These are phyloP conservation scores for Pinus taeda DNA, from an alignment of 75 land plant species.

Conservation along the genomic window DNA sequence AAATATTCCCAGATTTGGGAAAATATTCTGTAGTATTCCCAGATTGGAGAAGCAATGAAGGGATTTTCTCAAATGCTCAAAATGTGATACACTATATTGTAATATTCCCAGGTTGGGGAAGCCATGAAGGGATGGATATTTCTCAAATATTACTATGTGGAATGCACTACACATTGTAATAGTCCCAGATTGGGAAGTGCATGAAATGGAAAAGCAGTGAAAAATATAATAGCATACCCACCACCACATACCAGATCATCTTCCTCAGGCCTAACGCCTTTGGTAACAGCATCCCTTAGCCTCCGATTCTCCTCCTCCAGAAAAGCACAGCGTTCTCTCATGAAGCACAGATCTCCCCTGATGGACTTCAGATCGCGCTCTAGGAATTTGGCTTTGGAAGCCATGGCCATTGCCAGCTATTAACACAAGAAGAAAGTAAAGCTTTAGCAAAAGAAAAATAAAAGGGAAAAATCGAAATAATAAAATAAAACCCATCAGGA, in stretches of 20 bases:
- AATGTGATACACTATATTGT: too few relatives aligned
- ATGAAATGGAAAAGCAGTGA: background rate
- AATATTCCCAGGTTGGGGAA: too few relatives aligned
- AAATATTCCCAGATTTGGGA: background rate
- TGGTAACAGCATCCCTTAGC: slow-evolving; percentile 57
- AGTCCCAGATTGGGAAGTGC: background rate
- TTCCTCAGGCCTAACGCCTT: slow-evolving; percentile 66
- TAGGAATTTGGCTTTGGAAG: slow-evolving; percentile 73
- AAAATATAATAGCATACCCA: background rate
- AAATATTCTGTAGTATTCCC: too few relatives aligned
- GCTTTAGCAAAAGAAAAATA: too few relatives aligned
- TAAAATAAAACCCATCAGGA: background rate
- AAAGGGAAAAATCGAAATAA: background rate
- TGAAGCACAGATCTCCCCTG: slow-evolving; percentile 54
- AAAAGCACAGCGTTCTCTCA: slow-evolving; percentile 69
- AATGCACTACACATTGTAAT: too few relatives aligned
- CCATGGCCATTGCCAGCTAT: slow-evolving; percentile 87
- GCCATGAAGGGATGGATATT: too few relatives aligned
- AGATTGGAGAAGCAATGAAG: too few relatives aligned
- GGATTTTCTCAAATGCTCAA: too few relatives aligned
- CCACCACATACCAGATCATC: slow-evolving; percentile 75
- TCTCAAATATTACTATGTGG: too few relatives aligned
- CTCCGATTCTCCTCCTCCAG: slow-evolving; percentile 87
- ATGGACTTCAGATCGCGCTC: slow-evolving; percentile 72
- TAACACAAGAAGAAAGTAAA: background rate